phyloP scores from a whole-genome alignment of 768 basidiomycete species.

The Trametopsis cervina region DNA sequence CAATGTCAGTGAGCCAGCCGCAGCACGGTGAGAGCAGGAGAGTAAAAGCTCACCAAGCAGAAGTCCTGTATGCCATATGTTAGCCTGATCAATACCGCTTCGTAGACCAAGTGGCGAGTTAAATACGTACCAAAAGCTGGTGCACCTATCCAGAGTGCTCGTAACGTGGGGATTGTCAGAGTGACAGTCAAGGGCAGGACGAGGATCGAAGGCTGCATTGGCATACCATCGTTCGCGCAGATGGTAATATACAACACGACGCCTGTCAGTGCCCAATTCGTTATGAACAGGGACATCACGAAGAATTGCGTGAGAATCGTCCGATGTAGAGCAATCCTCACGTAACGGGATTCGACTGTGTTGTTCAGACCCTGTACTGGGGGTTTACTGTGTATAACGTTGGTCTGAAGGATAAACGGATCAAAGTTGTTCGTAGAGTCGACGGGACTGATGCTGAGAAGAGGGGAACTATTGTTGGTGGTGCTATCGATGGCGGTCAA shows the following conservation, averaged over 20 bases:
- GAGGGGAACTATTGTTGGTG: constrained; percentile 4
- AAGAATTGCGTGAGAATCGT: constrained; percentile 13
- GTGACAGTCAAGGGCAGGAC: constrained; percentile 16
- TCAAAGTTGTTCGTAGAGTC: constrained; percentile 14
- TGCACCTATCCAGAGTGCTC: constrained; percentile 14
- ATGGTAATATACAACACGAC: constrained; percentile 15
- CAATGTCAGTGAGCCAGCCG: not conserved
- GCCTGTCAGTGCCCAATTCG: constrained; percentile 17
- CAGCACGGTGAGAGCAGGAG: not conserved
- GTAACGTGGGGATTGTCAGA: constrained; percentile 16
- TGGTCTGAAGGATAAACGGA: too few relatives aligned
- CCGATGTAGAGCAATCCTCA: constrained; percentile 7
- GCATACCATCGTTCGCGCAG: constrained; percentile 10
- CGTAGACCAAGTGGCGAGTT: not conserved
- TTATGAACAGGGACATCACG: constrained; percentile 14
- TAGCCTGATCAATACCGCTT: not conserved
- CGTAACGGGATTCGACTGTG: not conserved
- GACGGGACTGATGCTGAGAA: constrained; percentile 11
- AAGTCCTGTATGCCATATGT: constrained; percentile 6
- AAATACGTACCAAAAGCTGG: constrained; percentile 15
- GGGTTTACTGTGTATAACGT: too few relatives aligned
- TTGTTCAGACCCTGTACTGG: too few relatives aligned
- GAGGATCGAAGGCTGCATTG: constrained; percentile 12
- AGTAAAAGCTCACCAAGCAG: constrained; percentile 12
- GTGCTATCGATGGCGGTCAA: constrained; percentile 2